Conservation (phyloP, 805 yeast species). For the Komagataella ulmi region DNA sequence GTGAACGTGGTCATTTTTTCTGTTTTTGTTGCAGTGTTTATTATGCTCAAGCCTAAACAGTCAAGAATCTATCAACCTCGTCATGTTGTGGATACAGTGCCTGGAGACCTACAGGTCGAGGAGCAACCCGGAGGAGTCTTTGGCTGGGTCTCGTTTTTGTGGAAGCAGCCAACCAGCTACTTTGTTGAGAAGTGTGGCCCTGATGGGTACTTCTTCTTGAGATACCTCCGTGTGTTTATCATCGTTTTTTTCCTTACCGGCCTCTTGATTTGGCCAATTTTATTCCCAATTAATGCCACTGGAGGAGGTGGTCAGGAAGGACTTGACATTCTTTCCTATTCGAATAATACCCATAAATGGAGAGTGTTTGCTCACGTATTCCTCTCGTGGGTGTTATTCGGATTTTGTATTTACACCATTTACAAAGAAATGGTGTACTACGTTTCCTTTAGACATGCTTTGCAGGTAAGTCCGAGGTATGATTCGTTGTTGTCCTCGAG, state of each 20-base stretch:
- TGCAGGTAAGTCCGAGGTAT: constrained; percentile 61
- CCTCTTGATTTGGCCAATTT: constrained; percentile 47
- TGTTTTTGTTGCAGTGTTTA: constrained; percentile 25
- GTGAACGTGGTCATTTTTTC: constrained; percentile 27
- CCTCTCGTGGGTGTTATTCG: constrained; percentile 63
- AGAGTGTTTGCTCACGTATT: constrained; percentile 66
- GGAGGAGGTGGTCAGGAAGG: constrained; percentile 44
- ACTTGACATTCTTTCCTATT: constrained; percentile 49
- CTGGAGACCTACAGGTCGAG: constrained; percentile 29
- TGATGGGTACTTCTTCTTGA: constrained; percentile 66
- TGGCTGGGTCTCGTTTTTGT: constrained; percentile 39
- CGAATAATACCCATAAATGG: constrained; percentile 45
- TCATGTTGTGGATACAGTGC: constrained; percentile 28
- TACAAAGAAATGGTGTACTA: constrained; percentile 68
- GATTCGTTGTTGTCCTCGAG: constrained; percentile 58
- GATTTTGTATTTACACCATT: constrained; percentile 47
- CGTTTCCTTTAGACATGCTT: constrained; percentile 56
- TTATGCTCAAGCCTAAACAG: constrained; percentile 27
- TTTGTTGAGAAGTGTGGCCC: constrained; percentile 57
- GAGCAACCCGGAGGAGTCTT: constrained; percentile 30
- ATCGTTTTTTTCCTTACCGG: constrained; percentile 39
- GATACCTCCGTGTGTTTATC: constrained; percentile 47
- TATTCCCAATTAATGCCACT: constrained; percentile 65
- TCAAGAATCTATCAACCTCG: constrained; percentile 42
- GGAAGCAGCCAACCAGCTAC: constrained; percentile 44